Base-by-base conservation (phyloP, 2,329 filamentous ascomycete genomes). In the Penicillium sp. region DNA sequence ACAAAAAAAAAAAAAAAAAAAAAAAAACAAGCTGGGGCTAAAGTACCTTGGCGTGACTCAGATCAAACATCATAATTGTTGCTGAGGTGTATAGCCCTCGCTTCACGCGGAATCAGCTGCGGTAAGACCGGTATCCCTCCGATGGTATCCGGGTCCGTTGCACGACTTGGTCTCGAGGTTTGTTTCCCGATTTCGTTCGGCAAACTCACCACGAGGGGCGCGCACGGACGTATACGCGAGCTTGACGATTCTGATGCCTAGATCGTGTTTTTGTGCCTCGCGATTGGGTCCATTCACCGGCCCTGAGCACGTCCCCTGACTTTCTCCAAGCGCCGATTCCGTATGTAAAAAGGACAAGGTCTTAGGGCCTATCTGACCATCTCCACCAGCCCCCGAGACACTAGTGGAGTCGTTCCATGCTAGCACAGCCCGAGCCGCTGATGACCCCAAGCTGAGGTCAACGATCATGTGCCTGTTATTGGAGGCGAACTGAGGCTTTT, bases 161-260 rank as follows among this genome's bases (percentile, higher is more conserved):
- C 48, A 44, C 55, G 14, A 42, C 19, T 29, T 55, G 52, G 51
- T 62, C 52, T 57, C 54, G 56, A 55, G 56, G 51, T 52, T 31
- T 29, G 33, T 61, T 61, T 56, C 51, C 61, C 59, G 48, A 63
- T 48, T 52, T 49, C n/a, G 42, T 55, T 59, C 53, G 51, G 54
- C 50, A 59, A 53, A 53, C 53, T 45, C 47, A 61, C 51, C 47
- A 61, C 51, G 49, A 55, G 52, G 47, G 29, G 33, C 31, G 49
- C 54, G 64, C 64, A 64, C 63, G 56, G 64, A 64, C 62, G 52
- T 49, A 48, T 46, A 49, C 44, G 59, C 44, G 57, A 60, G 52
- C 55, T 65, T 63, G 58, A 61, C 45, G 57, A 60, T 58, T 49
- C 46, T 42, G 31, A 60, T 66, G 60, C 55, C 65, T 65, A 65